phyloP scores from a whole-genome alignment of 164 flowering plant genomes.

The Vitis rupestris region DNA sequence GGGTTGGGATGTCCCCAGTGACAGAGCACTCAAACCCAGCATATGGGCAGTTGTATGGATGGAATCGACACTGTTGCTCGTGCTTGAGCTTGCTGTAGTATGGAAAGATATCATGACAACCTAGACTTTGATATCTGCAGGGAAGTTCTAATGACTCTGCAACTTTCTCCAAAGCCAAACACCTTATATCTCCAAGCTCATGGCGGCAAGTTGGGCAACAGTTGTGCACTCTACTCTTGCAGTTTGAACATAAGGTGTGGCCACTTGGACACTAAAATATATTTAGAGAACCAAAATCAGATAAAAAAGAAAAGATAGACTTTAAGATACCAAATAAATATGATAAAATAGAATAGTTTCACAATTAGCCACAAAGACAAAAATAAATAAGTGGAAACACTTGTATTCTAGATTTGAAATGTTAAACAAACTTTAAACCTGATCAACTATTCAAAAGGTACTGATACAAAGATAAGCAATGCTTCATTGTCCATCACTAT shows the following conservation, averaged over 20 bases:
- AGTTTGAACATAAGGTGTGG: conserved; percentile 36
- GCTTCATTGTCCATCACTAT: not conserved
- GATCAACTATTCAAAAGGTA: not conserved
- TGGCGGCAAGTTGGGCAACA: conserved; percentile 39
- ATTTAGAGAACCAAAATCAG: too few species aligned
- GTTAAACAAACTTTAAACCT: not conserved
- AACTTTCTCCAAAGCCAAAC: conserved; percentile 42
- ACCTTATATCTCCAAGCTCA: conserved; percentile 39
- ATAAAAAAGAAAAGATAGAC: too few species aligned
- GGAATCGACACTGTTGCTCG: conserved; percentile 35
- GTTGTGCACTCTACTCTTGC: conserved; percentile 35
- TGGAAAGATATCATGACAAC: conserved; percentile 39
- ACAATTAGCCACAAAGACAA: not conserved
- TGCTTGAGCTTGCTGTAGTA: conserved; percentile 41
- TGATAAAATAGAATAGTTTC: not conserved
- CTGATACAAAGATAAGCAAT: not conserved
- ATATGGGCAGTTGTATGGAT: conserved; percentile 37
- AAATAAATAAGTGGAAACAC: not conserved
- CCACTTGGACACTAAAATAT: conserved; percentile 39
- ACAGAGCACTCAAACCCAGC: conserved; percentile 43
- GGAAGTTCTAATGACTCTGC: conserved; percentile 42
- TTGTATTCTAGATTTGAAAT: not conserved
- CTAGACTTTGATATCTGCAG: conserved; percentile 31
- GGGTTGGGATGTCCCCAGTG: conserved; percentile 36
- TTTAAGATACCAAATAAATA: too few species aligned